These are phyloP conservation scores for Citropsis articulata DNA, from an alignment of 345 rosid genomes.

Conservation along the genomic window DNA sequence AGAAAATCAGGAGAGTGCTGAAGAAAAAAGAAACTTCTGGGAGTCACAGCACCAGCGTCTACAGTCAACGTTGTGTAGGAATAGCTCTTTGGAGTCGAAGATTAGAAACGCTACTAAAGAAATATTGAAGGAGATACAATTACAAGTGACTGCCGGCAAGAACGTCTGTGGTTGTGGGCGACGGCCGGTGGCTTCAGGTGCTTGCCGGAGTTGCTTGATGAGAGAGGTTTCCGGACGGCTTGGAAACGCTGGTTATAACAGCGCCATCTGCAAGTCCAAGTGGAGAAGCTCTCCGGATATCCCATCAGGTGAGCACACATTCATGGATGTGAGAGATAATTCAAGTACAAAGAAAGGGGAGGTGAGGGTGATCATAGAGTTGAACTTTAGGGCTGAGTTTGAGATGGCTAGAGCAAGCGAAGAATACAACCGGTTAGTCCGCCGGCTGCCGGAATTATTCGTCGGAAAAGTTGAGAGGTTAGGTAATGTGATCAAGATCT, in stretches of 20 bases:
- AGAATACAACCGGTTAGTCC: conserved; percentile 37
- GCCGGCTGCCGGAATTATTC: conserved; percentile 40
- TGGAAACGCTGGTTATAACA: conserved; percentile 37
- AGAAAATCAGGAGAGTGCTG: conserved; percentile 23
- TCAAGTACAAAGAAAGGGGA: conserved; percentile 31
- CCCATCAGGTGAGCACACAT: conserved; percentile 59
- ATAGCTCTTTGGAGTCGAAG: conserved; percentile 44
- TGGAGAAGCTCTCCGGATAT: conserved; percentile 56
- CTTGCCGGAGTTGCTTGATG: conserved; percentile 46
- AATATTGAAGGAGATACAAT: conserved; percentile 31
- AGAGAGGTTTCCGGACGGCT: conserved; percentile 45
- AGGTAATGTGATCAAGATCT: conserved; percentile 28
- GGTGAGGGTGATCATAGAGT: conserved; percentile 40
- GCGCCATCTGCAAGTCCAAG: conserved; percentile 49
- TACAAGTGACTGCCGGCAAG: background rate
- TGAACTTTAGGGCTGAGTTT: conserved; percentile 46
- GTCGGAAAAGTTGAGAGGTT: conserved; percentile 53
- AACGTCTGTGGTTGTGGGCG: conserved; percentile 37
- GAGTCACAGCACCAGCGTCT: conserved; percentile 42
- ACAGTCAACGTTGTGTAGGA: conserved; percentile 49
- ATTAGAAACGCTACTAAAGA: conserved; percentile 51
- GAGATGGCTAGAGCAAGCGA: conserved; percentile 55
- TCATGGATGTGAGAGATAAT: conserved; percentile 36
- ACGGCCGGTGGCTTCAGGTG: conserved; percentile 14
- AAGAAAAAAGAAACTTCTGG: conserved; percentile 48